These are phyloP conservation scores for Xanthoconium purpureum DNA, from an alignment of 768 basidiomycete genomes.

Conservation along the genomic window DNA sequence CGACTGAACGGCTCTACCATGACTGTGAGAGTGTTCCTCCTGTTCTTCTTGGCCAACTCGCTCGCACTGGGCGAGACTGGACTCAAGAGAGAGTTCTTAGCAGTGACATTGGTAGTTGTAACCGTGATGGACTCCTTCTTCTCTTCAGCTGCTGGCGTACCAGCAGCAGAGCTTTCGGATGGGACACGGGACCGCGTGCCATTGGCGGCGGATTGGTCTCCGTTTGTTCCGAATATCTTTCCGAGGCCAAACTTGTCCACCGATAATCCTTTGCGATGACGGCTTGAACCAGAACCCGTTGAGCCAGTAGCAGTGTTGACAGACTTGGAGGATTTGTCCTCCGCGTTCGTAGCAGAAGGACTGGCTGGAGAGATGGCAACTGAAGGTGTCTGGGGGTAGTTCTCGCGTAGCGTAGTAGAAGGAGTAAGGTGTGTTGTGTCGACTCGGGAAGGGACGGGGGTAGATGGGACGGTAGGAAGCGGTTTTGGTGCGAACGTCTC, in stretches of 20 bases:
- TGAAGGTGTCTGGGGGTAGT: conserved; percentile 28
- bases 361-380: conserved; percentile 41
- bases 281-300: conserved; percentile 43
- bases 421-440: conserved; percentile 22
- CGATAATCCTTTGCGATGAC: conserved; percentile 67
- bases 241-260: conserved; percentile 77
- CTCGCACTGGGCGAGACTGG: conserved; percentile 31
- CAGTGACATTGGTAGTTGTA: conserved; percentile 16
- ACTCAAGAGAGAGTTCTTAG: conserved; percentile 35
- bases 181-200: conserved; percentile 40
- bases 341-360: conserved; percentile 35
- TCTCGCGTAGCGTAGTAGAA: conserved; percentile 27
- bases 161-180: conserved; percentile 38
- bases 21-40: conserved; percentile 81
- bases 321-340: conserved; percentile 30
- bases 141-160: conserved; percentile 17
- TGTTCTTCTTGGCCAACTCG: conserved; percentile 50
- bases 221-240: conserved; percentile 60
- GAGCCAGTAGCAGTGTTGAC: conserved; percentile 27
- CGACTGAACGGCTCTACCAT: conserved; percentile 79
- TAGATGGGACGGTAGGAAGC: conserved; percentile 29
- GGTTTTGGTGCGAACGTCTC: conserved; percentile 25
- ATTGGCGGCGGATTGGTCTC: conserved; percentile 33
- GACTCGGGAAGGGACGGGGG: conserved; percentile 16
- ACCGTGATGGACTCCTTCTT: conserved; percentile 11